Evolutionary conservation across 2,329 filamentous ascomycete genomes (phyloP), one percentile per base, ranked within the genome.

Genomic region (Tricladium varicosporioides): DNA sequence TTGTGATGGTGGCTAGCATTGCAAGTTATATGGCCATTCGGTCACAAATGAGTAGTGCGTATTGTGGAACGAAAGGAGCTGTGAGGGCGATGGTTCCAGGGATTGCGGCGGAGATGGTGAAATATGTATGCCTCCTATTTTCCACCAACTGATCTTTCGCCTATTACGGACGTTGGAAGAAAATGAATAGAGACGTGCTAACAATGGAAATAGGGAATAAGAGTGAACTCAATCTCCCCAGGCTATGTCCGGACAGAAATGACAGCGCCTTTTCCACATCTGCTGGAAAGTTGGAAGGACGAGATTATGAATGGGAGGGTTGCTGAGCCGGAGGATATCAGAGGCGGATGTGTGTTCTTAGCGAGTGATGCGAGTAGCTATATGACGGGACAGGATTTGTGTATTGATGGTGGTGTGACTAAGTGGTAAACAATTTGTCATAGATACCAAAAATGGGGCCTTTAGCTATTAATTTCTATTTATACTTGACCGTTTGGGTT

Each of bases 291-390:
- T 32, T 73, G 75, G 69, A 70, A 67, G n/a, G 70, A 67, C 27
- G 72, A 73, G 42, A 65, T 65, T 16, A 74, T 74, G 4, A 75
- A 74, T 54, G 54, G 59, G 13, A 59, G 60, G 56, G 59, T 65
- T 19, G 63, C 61, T 32, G 53, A 51, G 46, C 62, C 63, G 8
- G 62, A 70, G 9, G 75, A 76, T 60, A 64, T 76, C 9, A 73
- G 74, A 55, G 71, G 70, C 5, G 71, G 72, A 0, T 72, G 73
- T 48, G 73, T 77, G 5, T 86, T 86, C 65, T 71, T 86, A 63
- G 82, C 83, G 2, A 81, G 77, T 66, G 81, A 82, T 1, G 85
- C 86, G 67, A 82, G 79, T 56, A 81, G 77, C 47, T 86, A 86
- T 67, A 76, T 86, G 53, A 85, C 81, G 0, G 83, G 83, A 1